phyloP scores from a whole-genome alignment of 495 filamentous ascomycete species.

The Penicillium desertorum region DNA sequence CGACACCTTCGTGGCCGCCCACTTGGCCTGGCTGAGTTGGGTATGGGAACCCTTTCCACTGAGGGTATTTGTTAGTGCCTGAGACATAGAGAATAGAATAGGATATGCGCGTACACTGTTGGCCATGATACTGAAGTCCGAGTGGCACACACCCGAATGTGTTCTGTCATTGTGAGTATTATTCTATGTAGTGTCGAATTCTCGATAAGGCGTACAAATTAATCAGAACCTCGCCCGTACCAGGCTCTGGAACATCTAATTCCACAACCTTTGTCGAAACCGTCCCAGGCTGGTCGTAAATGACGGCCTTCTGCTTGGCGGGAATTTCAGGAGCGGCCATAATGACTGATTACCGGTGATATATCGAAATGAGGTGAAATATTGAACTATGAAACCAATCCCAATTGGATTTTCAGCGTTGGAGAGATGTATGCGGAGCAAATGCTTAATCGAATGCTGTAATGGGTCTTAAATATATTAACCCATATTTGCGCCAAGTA shows the following conservation, averaged over 20 bases:
- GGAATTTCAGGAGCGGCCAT: slow-evolving; percentile 49
- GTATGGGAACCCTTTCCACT: slow-evolving; percentile 57
- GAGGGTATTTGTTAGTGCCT: slow-evolving; percentile 13
- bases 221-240: slow-evolving; percentile 62
- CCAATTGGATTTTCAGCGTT: not conserved
- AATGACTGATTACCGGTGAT: not conserved
- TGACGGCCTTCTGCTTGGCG: slow-evolving; percentile 62
- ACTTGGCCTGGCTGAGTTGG: slow-evolving; percentile 66
- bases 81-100: slow-evolving; percentile 5
- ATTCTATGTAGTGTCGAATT: not conserved
- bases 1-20: slow-evolving; percentile 64
- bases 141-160: slow-evolving; percentile 71
- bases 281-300: slow-evolving; percentile 68
- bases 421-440: not conserved
- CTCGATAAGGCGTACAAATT: slow-evolving; percentile 49
- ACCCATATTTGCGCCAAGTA: not conserved
- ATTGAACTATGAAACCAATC: not conserved
- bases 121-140: slow-evolving; percentile 63
- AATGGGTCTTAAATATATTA: not conserved
- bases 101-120: slow-evolving; percentile 39
- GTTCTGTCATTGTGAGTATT: slow-evolving; percentile 44
- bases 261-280: slow-evolving; percentile 68
- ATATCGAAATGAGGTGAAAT: not conserved
- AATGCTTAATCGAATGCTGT: not conserved
- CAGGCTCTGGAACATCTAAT: slow-evolving; percentile 65